Evolutionary conservation across 495 filamentous ascomycete species (phyloP).

Genomic region (Parathielavia hyrcaniae): DNA sequence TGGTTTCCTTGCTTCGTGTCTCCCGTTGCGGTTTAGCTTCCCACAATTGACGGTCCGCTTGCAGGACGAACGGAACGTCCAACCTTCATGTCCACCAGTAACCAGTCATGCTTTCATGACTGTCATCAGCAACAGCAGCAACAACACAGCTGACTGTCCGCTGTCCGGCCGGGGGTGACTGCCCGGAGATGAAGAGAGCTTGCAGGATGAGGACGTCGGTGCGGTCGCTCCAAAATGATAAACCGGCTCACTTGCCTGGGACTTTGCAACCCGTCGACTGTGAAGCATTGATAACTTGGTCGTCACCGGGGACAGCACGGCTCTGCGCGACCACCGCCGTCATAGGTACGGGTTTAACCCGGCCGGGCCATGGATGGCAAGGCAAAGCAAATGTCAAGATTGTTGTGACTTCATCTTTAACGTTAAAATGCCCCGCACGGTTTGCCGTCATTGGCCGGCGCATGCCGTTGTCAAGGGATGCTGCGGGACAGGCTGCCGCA

Average conservation of each 20-base stretch:
- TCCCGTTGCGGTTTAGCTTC: constrained; percentile 8
- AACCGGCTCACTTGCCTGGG: too few relatives aligned
- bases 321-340: background rate
- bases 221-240: too few relatives aligned
- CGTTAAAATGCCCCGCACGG: constrained; percentile 16
- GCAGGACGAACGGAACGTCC: background rate
- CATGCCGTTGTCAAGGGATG: constrained; percentile 12
- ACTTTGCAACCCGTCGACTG: too few relatives aligned
- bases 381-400: background rate
- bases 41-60: background rate
- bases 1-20: constrained; percentile 2
- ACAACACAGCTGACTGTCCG: background rate
- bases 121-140: background rate
- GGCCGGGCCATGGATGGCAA: too few relatives aligned
- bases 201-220: too few relatives aligned
- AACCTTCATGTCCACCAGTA: background rate
- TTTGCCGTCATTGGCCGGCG: constrained; percentile 24
- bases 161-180: too few relatives aligned
- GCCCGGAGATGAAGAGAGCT: too few relatives aligned
- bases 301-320: background rate
- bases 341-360: background rate
- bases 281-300: too few relatives aligned
- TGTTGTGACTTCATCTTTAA: constrained; percentile 8
- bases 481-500: constrained; percentile 13
- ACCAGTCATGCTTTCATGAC: background rate